Evolutionary conservation across 768 basidiomycete genomes (phyloP), one percentile per base, ranked within the genome.

Genomic region (Leccinum uliginosum): DNA sequence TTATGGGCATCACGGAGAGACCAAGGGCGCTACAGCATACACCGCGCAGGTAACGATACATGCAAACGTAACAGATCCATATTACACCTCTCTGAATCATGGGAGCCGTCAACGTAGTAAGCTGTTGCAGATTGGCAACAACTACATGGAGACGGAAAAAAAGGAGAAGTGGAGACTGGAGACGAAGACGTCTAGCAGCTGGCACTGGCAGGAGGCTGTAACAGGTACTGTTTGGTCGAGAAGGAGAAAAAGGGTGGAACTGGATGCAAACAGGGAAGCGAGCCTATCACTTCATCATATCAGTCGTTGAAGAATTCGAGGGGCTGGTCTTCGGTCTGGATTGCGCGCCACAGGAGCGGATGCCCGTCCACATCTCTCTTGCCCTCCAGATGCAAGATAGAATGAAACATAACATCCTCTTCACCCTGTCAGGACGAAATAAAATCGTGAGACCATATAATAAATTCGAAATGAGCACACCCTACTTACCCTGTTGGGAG

Each of bases 371-470:
- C 71, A 54, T 80, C 76, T 52, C 70, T 69, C 57, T 77, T 70
- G 40, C 78, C 79, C 63, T 86, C 86, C 35, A 84, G 11, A 82
- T 88, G 70, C 23, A 82, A 84, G 44, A 91, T 67, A 3, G 87
- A 88, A 67, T 91, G 89, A 72, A 89, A 89, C 40, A 57, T 72
- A 52, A 90, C 80, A 59, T 88, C 86, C 59, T 83, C 79, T 2
- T 73, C 72, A 44, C 86, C 87, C 86, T 90, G 62, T 57, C 35
- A 47, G 51, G 27, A 53, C 49, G 52, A 52, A 59, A 50, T 32
- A 24, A 50, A 44, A 46, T 52, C 35, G 53, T 59, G 56, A 58
- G 60, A 56, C 44, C 11, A 30, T 21, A 44, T 21, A 12, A 44
- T 47, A 23, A 44, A 12, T 23, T 45, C 23, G 35, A 50, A 55